Base-by-base conservation (phyloP, 805 yeast genomes). In the Torulaspora gathmanii region DNA sequence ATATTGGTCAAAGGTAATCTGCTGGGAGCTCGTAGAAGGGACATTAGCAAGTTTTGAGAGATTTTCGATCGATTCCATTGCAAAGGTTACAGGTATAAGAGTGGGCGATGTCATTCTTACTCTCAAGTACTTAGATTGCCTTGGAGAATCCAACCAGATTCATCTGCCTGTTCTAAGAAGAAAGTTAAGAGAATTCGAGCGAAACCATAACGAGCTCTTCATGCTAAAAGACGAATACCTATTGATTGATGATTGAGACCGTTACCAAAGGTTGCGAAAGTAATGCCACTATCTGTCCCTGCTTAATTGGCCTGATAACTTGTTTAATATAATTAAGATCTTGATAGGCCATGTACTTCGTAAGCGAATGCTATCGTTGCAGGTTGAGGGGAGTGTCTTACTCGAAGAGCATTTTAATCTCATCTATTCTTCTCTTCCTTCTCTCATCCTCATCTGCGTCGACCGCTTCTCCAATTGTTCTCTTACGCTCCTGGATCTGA, bases 401-500 rank as follows among this genome's bases (percentile, higher is more conserved):
- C 46, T 78, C 82, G 52, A 85, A 83, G 46, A 84, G 68, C 64
- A 78, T 74, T 63, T 82, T 78, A 45, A 84, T 79, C 53, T 85
- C 91, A 53, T 84, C 89, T 27, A 83, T 78, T 57, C 87, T 71
- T 59, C 82, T 72, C 58, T 75, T 77, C 42, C 86, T 69, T 61
- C 86, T 72, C 58, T 83, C 91, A 45, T 83, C 90, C 55, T 84
- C 91, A 50, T 78, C 85, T 3, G 77, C 79, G 33, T 82, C 86
- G 37, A 84, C 82, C 0, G 84, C 86, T 55, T 83, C 90, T n/a
- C 91, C 91, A 47, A 84, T 70, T 40, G 80, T 84, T 54, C 83
- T 74, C 61, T 90, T 91, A 30, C 90, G 70, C 51, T 86, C 95
- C 62, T 90, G 98, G 31, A 91, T 86, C 51, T 78, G 74, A 39